Conservation (phyloP, 1,284 basidiomycete species). For the Porodaedalea pini region DNA sequence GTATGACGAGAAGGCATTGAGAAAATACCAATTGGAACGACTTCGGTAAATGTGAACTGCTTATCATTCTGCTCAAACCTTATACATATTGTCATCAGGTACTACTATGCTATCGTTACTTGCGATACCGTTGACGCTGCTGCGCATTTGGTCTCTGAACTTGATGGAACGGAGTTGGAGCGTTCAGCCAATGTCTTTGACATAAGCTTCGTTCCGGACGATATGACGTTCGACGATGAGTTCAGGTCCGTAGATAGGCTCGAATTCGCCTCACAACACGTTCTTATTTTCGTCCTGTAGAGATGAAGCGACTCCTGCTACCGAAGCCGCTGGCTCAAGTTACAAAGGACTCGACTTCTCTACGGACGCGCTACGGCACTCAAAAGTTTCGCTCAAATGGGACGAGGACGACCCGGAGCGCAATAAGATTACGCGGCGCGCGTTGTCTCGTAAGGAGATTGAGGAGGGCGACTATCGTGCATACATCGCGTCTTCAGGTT, state of each 20-base stretch:
- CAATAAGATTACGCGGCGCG: slow-evolving; percentile 73
- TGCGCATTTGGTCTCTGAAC: slow-evolving; percentile 78
- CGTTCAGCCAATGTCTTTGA: slow-evolving; percentile 97
- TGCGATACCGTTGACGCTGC: slow-evolving; percentile 83
- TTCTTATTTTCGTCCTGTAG: slow-evolving; percentile 37
- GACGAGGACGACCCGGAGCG: slow-evolving; percentile 96
- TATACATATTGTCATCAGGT: slow-evolving; percentile 46
- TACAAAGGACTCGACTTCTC: slow-evolving; percentile 90
- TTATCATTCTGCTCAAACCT: neutral
- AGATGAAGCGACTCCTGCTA: slow-evolving; percentile 63
- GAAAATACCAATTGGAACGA: slow-evolving; percentile 93
- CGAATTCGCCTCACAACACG: slow-evolving; percentile 1
- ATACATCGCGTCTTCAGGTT: slow-evolving; percentile 72
- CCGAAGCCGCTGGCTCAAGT: slow-evolving; percentile 55
- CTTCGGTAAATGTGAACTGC: slow-evolving; percentile 62
- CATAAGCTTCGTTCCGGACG: slow-evolving; percentile 90
- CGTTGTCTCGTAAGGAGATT: slow-evolving; percentile 78
- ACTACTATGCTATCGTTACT: slow-evolving; percentile 94
- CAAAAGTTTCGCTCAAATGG: slow-evolving; percentile 98
- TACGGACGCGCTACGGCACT: slow-evolving; percentile 96
- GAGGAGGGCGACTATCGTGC: slow-evolving; percentile 86
- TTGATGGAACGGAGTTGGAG: slow-evolving; percentile 95
- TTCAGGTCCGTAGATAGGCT: slow-evolving; percentile 49
- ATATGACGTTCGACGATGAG: slow-evolving; percentile 85
- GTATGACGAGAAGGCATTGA: slow-evolving; percentile 84